phyloP scores from a whole-genome alignment of 768 basidiomycete genomes.

The Termitomyces sp. region DNA sequence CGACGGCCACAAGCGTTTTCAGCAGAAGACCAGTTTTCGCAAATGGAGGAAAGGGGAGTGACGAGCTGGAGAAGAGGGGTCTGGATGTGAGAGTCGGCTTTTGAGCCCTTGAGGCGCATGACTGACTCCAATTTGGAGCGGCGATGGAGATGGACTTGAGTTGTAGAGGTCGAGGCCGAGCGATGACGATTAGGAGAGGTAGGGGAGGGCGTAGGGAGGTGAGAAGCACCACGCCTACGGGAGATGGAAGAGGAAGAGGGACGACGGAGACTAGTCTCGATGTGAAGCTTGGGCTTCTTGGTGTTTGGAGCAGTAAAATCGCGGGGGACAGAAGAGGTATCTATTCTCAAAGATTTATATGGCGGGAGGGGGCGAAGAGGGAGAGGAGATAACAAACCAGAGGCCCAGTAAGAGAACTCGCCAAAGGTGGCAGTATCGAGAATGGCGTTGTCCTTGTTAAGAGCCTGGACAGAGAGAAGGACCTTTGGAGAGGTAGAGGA shows the following conservation, averaged over 20 bases:
- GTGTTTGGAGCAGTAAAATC: conserved; percentile 8
- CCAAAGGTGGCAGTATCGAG: conserved; percentile 69
- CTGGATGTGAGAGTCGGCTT: conserved; percentile 37
- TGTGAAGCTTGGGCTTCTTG: conserved; percentile 27
- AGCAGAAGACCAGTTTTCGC: conserved; percentile 52
- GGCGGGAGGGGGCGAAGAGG: conserved; percentile 5
- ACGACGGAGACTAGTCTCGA: conserved; percentile 16
- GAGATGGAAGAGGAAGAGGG: conserved; percentile 19
- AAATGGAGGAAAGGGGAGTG: conserved; percentile 50
- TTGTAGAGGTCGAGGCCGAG: conserved; percentile 20
- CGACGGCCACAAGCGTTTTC: conserved; percentile 71
- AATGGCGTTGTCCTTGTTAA: conserved; percentile 46
- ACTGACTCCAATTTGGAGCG: conserved; percentile 38
- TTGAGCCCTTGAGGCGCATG: conserved; percentile 35
- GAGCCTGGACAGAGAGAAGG: conserved; percentile 56
- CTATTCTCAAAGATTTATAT: conserved; percentile 7
- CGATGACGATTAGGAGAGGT: conserved; percentile 31
- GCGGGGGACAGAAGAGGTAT: conserved; percentile 1
- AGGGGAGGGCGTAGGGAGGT: conserved; percentile 33
- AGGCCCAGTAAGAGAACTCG: conserved; percentile 58
- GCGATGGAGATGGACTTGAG: conserved; percentile 32
- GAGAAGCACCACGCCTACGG: conserved; percentile 32
- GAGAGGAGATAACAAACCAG: conserved; percentile 25
- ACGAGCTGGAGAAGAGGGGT: conserved; percentile 57
- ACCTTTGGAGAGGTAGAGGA: conserved; percentile 36